phyloP scores from a whole-genome alignment of 2,329 filamentous ascomycete genomes.

The Epichloe amarillans region DNA sequence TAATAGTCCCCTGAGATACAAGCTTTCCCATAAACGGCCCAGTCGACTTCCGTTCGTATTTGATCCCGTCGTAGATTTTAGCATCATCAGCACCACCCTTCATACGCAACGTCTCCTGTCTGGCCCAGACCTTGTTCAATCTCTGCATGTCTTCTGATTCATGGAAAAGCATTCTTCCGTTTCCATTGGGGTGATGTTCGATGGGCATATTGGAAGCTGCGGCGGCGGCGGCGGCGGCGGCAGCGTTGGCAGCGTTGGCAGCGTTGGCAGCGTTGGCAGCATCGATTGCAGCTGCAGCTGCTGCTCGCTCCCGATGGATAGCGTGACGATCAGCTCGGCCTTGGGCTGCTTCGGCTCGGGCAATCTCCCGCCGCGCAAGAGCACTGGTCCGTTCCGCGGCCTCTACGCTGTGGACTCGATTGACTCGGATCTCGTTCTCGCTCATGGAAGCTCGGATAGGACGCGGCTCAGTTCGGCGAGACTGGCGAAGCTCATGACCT shows the following conservation, averaged over 20 bases:
- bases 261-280: constrained; percentile 10
- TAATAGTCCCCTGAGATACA: constrained; percentile 47
- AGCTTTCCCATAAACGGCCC: constrained; percentile 50
- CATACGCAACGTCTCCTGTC: constrained; percentile 35
- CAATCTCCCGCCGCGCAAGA: constrained; percentile 38
- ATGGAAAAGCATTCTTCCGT: constrained; percentile 25
- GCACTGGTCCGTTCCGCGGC: constrained; percentile 33
- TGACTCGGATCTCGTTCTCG: constrained; percentile 9
- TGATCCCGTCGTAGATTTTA: constrained; percentile 45
- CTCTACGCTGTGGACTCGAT: constrained; percentile 14
- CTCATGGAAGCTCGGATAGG: constrained; percentile 16
- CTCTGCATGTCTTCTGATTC: constrained; percentile 36
- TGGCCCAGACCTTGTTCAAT: constrained; percentile 42
- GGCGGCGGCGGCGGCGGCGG: constrained; percentile 13
- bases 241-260: constrained; percentile 7
- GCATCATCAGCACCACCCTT: constrained; percentile 33
- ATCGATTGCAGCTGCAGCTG: constrained; percentile 18
- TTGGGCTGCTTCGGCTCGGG: constrained; percentile 37
- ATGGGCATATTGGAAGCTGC: constrained; percentile 11
- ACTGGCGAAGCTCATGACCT: constrained; percentile 29
- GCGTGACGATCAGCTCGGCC: constrained; percentile 36
- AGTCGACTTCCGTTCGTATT: constrained; percentile 47
- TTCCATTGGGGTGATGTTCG: constrained; percentile 8
- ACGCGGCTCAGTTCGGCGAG: constrained; percentile 26
- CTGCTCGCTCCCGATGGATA: constrained; percentile 26